phyloP scores from a whole-genome alignment of 2,329 filamentous ascomycete species.

The Peltaster fructicola region DNA sequence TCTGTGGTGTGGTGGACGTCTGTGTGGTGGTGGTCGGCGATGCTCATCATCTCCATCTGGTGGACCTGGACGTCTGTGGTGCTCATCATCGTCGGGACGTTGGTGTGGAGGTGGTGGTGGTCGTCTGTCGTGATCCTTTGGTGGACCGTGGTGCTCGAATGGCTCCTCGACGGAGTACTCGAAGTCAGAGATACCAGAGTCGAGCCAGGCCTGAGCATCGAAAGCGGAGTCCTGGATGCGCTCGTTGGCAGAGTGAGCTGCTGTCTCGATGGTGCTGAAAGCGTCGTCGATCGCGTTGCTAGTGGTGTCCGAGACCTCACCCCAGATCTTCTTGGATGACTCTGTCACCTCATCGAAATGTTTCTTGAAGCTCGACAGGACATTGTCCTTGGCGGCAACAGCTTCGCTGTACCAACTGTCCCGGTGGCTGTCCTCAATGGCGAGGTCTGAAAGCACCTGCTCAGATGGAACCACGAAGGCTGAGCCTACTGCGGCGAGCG shows the following conservation, averaged over 20 bases:
- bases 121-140: too few species aligned
- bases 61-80: conserved; percentile 14
- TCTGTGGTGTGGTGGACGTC: conserved; percentile 14
- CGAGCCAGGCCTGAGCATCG: conserved; percentile 31
- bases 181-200: conserved; percentile 16
- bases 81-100: conserved; percentile 9
- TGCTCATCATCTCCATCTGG: too few species aligned
- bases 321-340: conserved; percentile 12
- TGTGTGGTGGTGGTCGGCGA: conserved; percentile 14
- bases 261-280: conserved; percentile 23
- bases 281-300: conserved; percentile 28
- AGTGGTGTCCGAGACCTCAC: conserved; percentile 15
- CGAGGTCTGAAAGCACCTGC: conserved; percentile 27
- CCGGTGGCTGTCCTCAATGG: conserved; percentile 20
- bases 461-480: conserved; percentile 38
- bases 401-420: conserved; percentile 13
- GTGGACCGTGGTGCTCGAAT: conserved; percentile 8
- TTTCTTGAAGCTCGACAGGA: conserved; percentile 18
- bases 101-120: conserved; percentile 4
- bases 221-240: conserved; percentile 26
- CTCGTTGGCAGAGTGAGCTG: conserved; percentile 21
- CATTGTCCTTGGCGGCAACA: conserved; percentile 20
- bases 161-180: conserved; percentile 20
- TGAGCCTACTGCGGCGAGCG: conserved; percentile 31
- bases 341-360: conserved; percentile 14